phyloP scores from a whole-genome alignment of 495 filamentous ascomycete genomes.

The Xylaria acuta region DNA sequence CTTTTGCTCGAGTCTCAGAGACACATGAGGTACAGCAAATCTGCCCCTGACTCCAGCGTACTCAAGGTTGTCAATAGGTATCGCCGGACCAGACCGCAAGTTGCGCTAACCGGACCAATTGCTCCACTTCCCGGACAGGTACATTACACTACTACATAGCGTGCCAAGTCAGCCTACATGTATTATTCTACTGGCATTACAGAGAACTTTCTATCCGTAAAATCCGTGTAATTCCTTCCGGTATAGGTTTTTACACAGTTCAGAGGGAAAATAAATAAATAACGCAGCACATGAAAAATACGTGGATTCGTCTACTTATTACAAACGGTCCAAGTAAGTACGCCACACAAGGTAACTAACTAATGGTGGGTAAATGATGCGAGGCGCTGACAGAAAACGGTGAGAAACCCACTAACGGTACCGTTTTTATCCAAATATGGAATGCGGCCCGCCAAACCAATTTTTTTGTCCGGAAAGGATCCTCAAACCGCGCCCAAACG shows the following conservation, averaged over 20 bases:
- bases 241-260: background rate
- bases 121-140: background rate
- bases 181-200: background rate
- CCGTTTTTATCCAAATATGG: background rate
- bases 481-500: background rate
- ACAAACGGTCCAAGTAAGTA: too few species aligned
- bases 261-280: background rate
- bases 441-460: background rate
- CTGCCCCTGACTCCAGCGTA: background rate
- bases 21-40: conserved; percentile 1
- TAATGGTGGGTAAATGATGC: background rate
- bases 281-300: background rate
- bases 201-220: background rate
- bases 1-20: background rate
- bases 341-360: background rate
- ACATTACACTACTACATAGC: background rate
- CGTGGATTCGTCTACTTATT: too few species aligned
- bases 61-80: background rate
- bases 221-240: background rate
- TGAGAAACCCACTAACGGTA: background rate
- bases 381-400: background rate
- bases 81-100: background rate
- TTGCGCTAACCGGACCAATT: conserved; percentile 2
- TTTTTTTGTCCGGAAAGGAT: conserved; percentile 13
- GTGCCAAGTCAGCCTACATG: background rate